Base-by-base conservation (phyloP, 768 basidiomycete genomes). In the Udeniomyces megalosporus region DNA sequence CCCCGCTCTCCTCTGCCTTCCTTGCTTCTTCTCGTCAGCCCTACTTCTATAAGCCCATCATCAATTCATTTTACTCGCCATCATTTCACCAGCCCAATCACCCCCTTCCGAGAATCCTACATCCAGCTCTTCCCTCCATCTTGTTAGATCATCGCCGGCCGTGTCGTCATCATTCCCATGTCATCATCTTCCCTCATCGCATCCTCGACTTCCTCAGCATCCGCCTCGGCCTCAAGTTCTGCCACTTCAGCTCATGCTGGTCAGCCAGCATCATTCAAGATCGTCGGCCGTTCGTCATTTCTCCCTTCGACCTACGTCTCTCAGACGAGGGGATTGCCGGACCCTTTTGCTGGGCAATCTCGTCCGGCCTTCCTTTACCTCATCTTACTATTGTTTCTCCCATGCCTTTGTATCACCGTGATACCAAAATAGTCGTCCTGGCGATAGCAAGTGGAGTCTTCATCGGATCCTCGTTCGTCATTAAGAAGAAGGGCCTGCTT, bases 401-500 rank as follows among this genome's bases (percentile, higher is more conserved):
- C 14, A 4, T 12, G 12, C 11, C 31, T 26, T 24, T 20, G 8
- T 12, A 22, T 2, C 56, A n/a, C n/a, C n/a, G n/a, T n/a, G n/a
- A n/a, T 2, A 14, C 2, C 34, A 64, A 57, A 20, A 70, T 75
- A 44, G 70, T 77, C 48, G 76, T 71, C 42, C 67, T 77, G 3
- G 76, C 76, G 10, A 71, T 77, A 22, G 69, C 69, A 6, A 88
- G 85, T 69, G 95, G 93, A 8, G 46, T 90, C 31, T 81, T 99
- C 65, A 99, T 97, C 65, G 95, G 93, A 6, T 59, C 31, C 45
- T 85, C 84, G 68, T 97, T 96, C 73, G 92, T 97, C 2, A 85
- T 99, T 77, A 99, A 99, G 82, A 99, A 99, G 80, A 95, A 89
- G 71, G 93, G 87, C 10, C 77, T 89, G 22, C 71, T 89, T 58